Conservation (phyloP, 1,139 yeast species). For the Blastobotrys illinoisensis region DNA sequence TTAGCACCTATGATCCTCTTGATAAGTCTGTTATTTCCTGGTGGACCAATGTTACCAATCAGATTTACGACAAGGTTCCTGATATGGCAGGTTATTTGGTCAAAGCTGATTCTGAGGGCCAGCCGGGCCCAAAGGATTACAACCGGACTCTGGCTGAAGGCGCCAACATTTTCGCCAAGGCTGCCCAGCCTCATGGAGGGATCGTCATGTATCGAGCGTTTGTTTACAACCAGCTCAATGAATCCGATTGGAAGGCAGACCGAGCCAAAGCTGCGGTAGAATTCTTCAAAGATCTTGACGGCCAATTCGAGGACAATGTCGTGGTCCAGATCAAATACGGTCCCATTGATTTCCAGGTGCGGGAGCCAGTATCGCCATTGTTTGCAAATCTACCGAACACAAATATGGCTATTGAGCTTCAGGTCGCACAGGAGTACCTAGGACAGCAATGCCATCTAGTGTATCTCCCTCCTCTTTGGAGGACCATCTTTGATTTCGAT, state of each 20-base stretch:
- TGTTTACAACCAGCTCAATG: conserved; percentile 4
- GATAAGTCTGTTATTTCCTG: background rate
- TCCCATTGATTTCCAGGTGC: conserved; percentile 6
- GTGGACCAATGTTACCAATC: background rate
- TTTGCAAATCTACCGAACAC: background rate
- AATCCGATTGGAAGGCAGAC: conserved; percentile 2
- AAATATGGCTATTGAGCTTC: conserved; percentile 1
- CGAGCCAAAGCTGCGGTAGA: conserved; percentile 6
- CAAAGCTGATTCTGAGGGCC: conserved; percentile 7
- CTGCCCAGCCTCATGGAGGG: conserved; percentile 3
- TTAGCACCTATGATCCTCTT: conserved; percentile 1
- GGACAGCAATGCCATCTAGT: conserved; percentile 6
- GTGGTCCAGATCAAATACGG: conserved; percentile 7
- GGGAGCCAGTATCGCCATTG: conserved; percentile 3
- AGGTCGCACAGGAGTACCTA: conserved; percentile 4
- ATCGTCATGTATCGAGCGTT: conserved; percentile 5
- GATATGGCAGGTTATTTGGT: conserved; percentile 5
- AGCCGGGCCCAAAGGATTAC: conserved; percentile 4
- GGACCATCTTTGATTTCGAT: conserved; percentile 3
- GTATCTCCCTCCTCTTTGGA: conserved; percentile 4
- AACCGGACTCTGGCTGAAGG: conserved; percentile 5
- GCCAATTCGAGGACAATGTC: conserved; percentile 5
- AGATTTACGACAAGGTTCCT: background rate
- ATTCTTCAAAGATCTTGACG: conserved; percentile 1
- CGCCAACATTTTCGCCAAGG: conserved; percentile 4